Conservation (phyloP, 1,284 basidiomycete species). For the Ganoderma multipileum region DNA sequence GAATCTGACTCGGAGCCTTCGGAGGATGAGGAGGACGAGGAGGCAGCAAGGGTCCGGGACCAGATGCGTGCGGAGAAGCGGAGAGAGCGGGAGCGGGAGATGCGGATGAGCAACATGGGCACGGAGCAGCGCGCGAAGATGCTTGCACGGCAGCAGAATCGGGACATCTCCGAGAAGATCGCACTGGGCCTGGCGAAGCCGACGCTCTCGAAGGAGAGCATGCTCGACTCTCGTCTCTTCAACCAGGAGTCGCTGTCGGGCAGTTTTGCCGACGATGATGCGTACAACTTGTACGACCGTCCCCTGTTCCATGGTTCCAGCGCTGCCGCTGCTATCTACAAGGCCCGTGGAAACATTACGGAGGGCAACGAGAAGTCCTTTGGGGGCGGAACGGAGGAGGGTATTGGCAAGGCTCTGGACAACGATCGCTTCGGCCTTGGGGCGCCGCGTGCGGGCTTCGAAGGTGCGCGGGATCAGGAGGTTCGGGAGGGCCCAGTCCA, state of each 20-base stretch:
- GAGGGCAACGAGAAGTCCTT: constrained; percentile 90
- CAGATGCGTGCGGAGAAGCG: constrained; percentile 92
- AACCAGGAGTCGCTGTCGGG: constrained; percentile 90
- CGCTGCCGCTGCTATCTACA: constrained; percentile 98
- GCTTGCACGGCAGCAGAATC: constrained; percentile 94
- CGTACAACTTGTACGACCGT: constrained; percentile 93
- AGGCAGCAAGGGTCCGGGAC: constrained; percentile 87
- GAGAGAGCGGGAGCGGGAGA: constrained; percentile 93
- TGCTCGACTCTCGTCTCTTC: constrained; percentile 97
- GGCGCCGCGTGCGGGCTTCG: constrained; percentile 86
- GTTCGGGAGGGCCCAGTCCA: constrained; percentile 94
- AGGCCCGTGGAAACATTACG: constrained; percentile 84
- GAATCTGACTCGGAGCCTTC: constrained; percentile 61
- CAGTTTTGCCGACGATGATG: constrained; percentile 91
- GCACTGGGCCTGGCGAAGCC: constrained; percentile 98
- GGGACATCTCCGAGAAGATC: constrained; percentile 99
- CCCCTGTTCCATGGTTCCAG: constrained; percentile 96
- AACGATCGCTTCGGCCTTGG: constrained; percentile 96
- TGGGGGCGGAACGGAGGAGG: constrained; percentile 94
- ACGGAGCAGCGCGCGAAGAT: constrained; percentile 95
- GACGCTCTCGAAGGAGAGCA: constrained; percentile 92
- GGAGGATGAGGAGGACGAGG: constrained; percentile 79
- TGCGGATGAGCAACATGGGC: constrained; percentile 99
- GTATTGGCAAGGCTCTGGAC: constrained; percentile 87
- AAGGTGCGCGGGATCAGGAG: constrained; percentile 86